phyloP scores from a whole-genome alignment of 2,329 filamentous ascomycete genomes.

The Sporothrix protearum region DNA sequence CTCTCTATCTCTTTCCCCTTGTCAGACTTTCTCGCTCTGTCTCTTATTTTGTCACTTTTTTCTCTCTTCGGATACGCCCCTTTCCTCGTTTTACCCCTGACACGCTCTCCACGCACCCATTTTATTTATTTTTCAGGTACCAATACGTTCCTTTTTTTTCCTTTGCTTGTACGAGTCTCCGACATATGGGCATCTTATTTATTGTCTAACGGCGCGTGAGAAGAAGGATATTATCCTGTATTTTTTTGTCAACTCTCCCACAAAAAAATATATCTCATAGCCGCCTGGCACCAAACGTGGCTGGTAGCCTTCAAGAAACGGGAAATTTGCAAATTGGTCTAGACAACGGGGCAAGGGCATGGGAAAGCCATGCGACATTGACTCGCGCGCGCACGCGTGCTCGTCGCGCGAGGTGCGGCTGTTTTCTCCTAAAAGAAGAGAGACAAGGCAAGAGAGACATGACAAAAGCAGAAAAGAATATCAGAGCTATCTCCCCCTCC shows the following conservation, averaged over 20 bases:
- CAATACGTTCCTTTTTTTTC: not conserved
- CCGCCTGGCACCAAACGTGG: not conserved
- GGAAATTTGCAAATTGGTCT: not conserved
- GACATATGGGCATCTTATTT: not conserved
- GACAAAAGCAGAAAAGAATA: not conserved
- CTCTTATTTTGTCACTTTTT: not conserved
- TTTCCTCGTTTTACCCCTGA: conserved; percentile 19
- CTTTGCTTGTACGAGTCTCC: not conserved
- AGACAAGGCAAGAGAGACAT: not conserved
- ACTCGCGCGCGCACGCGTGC: not conserved
- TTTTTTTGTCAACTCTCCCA: not conserved
- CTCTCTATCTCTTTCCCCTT: not conserved
- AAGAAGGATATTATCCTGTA: not conserved
- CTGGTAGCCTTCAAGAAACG: not conserved
- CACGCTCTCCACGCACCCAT: conserved; percentile 15
- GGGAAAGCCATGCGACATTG: not conserved
- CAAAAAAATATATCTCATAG: not conserved
- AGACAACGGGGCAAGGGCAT: not conserved
- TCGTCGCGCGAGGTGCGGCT: conserved; percentile 16
- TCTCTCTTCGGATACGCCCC: conserved; percentile 7
- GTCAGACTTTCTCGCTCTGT: not conserved
- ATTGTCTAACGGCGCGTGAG: not conserved
- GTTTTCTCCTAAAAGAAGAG: not conserved
- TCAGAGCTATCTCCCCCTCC: not conserved
- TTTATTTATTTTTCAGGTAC: not conserved